phyloP scores from a whole-genome alignment of 306 rosid genomes.

The Trichosanthes truncata region DNA sequence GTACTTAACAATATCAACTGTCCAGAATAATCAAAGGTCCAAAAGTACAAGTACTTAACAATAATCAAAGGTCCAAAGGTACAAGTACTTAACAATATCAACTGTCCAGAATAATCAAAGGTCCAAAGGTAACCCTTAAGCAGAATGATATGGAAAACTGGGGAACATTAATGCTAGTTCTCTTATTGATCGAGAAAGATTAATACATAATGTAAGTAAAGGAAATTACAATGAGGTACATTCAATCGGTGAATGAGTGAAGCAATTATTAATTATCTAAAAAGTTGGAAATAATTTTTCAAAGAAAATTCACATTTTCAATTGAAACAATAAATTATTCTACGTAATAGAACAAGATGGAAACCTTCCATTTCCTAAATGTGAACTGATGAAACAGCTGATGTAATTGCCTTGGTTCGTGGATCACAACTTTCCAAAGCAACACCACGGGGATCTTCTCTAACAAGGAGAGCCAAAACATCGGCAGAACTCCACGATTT shows the following conservation, averaged over 20 bases:
- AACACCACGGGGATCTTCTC: conserved; percentile 90
- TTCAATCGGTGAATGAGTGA: not conserved
- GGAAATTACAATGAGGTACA: not conserved
- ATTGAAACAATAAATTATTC: not conserved
- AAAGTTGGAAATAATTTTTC: not conserved
- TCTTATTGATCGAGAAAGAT: conserved; percentile 4
- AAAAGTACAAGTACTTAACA: too few relatives aligned
- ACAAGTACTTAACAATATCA: not conserved
- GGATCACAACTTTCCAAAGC: conserved; percentile 75
- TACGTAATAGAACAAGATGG: not conserved
- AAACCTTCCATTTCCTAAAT: conserved; percentile 20
- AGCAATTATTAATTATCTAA: conserved; percentile 1
- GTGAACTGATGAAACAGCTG: conserved; percentile 58
- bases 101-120: not conserved
- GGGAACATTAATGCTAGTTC: not conserved
- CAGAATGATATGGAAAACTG: not conserved
- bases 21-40: not conserved
- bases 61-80: too few relatives aligned
- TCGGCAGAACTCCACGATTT: conserved; percentile 49
- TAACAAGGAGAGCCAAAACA: conserved; percentile 80
- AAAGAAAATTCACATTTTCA: not conserved
- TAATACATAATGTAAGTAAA: not conserved
- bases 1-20: not conserved
- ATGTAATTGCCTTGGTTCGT: conserved; percentile 54
- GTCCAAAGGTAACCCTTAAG: not conserved